Evolutionary conservation across 768 basidiomycete genomes (phyloP).

Genomic region (Coprinopsis strossmayeri): DNA sequence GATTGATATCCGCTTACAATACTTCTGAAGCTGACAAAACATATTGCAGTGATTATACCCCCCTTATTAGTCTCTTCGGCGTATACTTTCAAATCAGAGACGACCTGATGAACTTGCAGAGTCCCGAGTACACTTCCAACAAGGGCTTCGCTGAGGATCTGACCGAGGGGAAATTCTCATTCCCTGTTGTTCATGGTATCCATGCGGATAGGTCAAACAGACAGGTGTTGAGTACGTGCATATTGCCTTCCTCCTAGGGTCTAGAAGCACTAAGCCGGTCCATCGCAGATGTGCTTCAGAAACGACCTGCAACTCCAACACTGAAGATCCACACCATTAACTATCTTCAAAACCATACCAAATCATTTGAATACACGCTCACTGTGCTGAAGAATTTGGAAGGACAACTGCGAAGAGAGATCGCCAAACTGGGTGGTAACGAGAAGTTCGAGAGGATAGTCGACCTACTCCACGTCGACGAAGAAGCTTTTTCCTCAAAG

Average conservation of each 20-base stretch:
- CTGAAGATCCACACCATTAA: constrained; percentile 75
- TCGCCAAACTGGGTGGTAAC: constrained; percentile 75
- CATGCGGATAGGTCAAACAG: constrained; percentile 70
- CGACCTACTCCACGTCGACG: constrained; percentile 41
- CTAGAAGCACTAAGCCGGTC: not conserved
- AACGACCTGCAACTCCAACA: constrained; percentile 75
- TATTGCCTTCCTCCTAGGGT: not conserved
- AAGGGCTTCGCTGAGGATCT: constrained; percentile 93
- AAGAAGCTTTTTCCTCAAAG: not conserved
- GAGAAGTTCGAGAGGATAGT: constrained; percentile 49
- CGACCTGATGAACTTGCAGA: constrained; percentile 93
- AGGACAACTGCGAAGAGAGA: constrained; percentile 59
- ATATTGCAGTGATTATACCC: constrained; percentile 70
- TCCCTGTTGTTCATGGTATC: constrained; percentile 89
- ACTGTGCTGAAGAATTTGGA: constrained; percentile 63
- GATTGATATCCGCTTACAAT: constrained; percentile 13
- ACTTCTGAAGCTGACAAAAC: not conserved
- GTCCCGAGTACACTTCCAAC: constrained; percentile 77
- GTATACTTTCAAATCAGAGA: constrained; percentile 97
- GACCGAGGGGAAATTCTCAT: constrained; percentile 96
- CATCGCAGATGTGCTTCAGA: constrained; percentile 77
- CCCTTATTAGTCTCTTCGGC: constrained; percentile 89
- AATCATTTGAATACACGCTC: constrained; percentile 84
- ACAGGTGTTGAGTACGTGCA: constrained; percentile 71
- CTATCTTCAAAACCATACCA: constrained; percentile 70